phyloP scores from a whole-genome alignment of 192 early-diverging fungal species.

The Mortierella antarctica region DNA sequence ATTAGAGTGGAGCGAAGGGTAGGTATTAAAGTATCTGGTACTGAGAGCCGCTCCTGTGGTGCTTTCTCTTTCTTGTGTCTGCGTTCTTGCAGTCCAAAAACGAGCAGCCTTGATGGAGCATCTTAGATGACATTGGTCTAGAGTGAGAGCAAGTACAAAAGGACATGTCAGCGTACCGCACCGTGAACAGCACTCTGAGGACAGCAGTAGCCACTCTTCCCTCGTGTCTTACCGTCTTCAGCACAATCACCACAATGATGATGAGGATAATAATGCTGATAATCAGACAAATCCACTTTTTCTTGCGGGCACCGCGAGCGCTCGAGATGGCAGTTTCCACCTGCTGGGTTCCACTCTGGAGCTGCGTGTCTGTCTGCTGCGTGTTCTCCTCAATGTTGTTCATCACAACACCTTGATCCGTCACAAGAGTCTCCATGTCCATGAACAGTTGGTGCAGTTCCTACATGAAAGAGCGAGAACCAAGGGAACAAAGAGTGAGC shows the following conservation, averaged over 20 bases:
- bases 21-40: too few species aligned
- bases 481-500: not conserved
- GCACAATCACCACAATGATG: slow-evolving; percentile 56
- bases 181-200: too few species aligned
- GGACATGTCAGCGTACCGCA: too few species aligned
- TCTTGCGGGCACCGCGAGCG: slow-evolving; percentile 59
- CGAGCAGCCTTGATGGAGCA: too few species aligned
- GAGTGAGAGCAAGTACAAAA: not conserved
- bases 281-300: slow-evolving; percentile 69
- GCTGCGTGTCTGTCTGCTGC: slow-evolving; percentile 66
- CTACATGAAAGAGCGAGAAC: slow-evolving; percentile 34
- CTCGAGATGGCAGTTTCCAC: slow-evolving; percentile 62
- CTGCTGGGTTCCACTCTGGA: slow-evolving; percentile 70
- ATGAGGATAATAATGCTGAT: slow-evolving; percentile 55
- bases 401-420: slow-evolving; percentile 78
- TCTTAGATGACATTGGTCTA: slow-evolving; percentile 16
- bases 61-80: too few species aligned
- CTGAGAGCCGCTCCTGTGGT: too few species aligned
- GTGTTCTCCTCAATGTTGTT: slow-evolving; percentile 78
- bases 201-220: not conserved
- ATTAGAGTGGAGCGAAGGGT: too few species aligned
- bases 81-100: too few species aligned
- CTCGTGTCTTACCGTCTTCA: slow-evolving; percentile 13
- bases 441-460: slow-evolving; percentile 91
- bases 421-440: slow-evolving; percentile 88